phyloP scores from a whole-genome alignment of 768 basidiomycete species.

The Coprinellus micaceus region DNA sequence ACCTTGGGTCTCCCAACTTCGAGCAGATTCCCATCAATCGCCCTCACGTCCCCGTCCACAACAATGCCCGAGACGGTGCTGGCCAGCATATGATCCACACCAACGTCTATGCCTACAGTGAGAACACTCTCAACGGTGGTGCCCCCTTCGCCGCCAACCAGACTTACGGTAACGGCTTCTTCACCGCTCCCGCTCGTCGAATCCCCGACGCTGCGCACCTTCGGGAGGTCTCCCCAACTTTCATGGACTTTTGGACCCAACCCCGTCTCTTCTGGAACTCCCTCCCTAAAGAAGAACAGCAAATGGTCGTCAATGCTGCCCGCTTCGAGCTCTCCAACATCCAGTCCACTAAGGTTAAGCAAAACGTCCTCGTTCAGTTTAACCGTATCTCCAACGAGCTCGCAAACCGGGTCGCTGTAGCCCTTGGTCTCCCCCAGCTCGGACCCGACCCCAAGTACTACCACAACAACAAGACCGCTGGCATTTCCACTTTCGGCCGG shows the following conservation, averaged over 20 bases:
- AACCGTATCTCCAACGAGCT: constrained; percentile 73
- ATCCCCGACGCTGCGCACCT: constrained; percentile 51
- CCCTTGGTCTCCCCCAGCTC: constrained; percentile 57
- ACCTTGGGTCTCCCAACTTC: constrained; percentile 69
- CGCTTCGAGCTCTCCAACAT: constrained; percentile 80
- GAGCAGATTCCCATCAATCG: constrained; percentile 81
- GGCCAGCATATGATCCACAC: constrained; percentile 55
- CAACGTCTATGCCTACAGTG: constrained; percentile 72
- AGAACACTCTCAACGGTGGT: constrained; percentile 59
- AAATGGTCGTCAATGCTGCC: constrained; percentile 66
- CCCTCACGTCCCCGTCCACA: constrained; percentile 71
- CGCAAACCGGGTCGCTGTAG: constrained; percentile 62
- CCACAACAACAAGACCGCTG: constrained; percentile 40
- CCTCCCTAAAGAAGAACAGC: constrained; percentile 59
- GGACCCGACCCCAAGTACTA: constrained; percentile 50
- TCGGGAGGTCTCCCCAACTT: constrained; percentile 63
- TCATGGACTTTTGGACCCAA: constrained; percentile 75
- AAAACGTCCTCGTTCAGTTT: constrained; percentile 37
- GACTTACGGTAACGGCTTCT: constrained; percentile 59
- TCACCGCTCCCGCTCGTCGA: constrained; percentile 34
- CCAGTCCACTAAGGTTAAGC: constrained; percentile 67
- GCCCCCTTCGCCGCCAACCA: constrained; percentile 43
- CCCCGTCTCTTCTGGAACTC: constrained; percentile 85
- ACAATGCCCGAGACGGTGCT: constrained; percentile 62
- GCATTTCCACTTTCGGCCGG: constrained; percentile 16